Base-by-base conservation (phyloP, 805 yeast genomes). In the Sugiyamaella qingdaonensis region DNA sequence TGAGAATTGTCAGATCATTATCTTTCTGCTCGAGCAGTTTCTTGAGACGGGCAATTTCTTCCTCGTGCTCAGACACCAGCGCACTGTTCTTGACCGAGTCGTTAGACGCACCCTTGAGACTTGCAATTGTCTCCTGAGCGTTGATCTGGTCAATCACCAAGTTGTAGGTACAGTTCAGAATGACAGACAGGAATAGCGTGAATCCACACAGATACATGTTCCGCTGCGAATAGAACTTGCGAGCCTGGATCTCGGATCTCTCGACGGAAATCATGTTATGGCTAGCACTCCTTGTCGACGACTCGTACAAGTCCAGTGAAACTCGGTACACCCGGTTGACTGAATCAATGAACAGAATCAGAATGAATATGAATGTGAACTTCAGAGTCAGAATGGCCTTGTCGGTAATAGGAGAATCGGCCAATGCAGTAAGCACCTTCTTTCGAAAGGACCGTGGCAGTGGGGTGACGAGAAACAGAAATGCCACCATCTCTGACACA, bases 151-250 rank as follows among this genome's bases (percentile, higher is more conserved):
- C 63, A 35, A 56, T 46, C 13, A 59, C 63, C 54, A 62, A 39
- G 18, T 54, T 36, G 68, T 87, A 89, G 1, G 97, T 89, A 72
- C 97, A 80, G 64, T 85, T 83, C 60, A 91, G 82, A 49, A 89
- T 85, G 65, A 91, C 76, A 1, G 96, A 87, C 64, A 94, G 75
- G 68, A 94, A 94, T 68, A 94, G 78, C 1, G 98, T 90, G 72
- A 91, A 89, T 0, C 99, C 99, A 61, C 97, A 89, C 48, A 94
- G 77, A 64, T 94, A 94, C 85, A 90, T 82, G 76, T 94, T 94
- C 74, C 99, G 83, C 74, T 94, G 99, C 18, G 97, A 89, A 66
- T 91, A 91, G 71, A 94, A 94, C 65, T 90, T 80, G 70, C 97
- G 81, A 19, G 97, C 94, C 69, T 86, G 90, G 52, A 87, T 77